phyloP scores from a whole-genome alignment of 2,329 filamentous ascomycete genomes.

The Ampelomyces quisqualis region DNA sequence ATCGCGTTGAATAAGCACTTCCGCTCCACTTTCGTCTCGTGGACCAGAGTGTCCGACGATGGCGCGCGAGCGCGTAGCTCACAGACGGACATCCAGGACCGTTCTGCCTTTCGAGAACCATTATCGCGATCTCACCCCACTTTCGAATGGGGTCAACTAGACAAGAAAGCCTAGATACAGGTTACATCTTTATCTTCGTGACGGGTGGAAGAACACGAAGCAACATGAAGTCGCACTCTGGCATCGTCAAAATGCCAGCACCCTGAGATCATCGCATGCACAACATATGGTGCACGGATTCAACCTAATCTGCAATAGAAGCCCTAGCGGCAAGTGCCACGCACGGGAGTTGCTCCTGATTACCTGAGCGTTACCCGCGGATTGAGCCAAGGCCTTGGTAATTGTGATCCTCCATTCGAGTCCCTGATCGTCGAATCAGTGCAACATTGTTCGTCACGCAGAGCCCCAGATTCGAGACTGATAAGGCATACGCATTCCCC shows the following conservation, averaged over 20 bases:
- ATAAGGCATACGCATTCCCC: slow-evolving; percentile 6
- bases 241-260: slow-evolving; percentile 3
- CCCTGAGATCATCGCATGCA: slow-evolving; percentile 5
- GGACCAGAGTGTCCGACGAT: no score
- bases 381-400: slow-evolving; percentile 7
- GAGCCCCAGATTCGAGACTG: slow-evolving; percentile 3
- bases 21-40: no score
- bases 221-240: slow-evolving; percentile 1
- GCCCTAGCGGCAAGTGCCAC: slow-evolving; percentile 1
- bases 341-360: slow-evolving; percentile 4
- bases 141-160: not conserved
- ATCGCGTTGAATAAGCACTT: no score
- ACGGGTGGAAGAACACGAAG: slow-evolving; percentile 4
- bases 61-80: no score
- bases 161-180: not conserved
- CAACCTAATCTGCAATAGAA: slow-evolving; percentile 6
- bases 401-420: slow-evolving; percentile 4
- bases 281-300: slow-evolving; percentile 4
- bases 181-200: not conserved
- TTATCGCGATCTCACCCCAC: no score
- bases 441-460: slow-evolving; percentile 4
- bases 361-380: slow-evolving; percentile 1
- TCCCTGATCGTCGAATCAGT: slow-evolving; percentile 3
- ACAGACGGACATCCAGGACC: no score
- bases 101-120: no score